A percentile compares a stretch with the other conserved stretches of the same genome.
Conservation (phyloP, 116 monocot genomes). For the Trichopus zeylanicus region DNA sequence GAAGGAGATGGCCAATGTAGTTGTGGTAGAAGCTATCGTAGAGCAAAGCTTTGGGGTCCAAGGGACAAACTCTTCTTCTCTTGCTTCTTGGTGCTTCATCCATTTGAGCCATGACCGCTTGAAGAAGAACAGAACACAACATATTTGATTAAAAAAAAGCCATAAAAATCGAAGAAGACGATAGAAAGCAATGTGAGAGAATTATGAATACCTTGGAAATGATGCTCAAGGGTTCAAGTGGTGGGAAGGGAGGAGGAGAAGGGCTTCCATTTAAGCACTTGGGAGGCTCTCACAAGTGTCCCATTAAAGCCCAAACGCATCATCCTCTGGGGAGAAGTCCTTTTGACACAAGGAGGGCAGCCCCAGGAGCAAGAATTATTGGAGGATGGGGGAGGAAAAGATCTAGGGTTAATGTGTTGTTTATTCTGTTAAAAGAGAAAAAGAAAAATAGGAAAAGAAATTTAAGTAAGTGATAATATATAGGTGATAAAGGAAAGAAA, state of each 20-base stretch:
- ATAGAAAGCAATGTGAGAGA: neutral
- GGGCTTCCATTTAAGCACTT: conserved; percentile 18
- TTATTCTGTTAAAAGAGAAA: neutral
- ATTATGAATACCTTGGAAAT: conserved; percentile 1
- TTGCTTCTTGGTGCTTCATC: conserved; percentile 8
- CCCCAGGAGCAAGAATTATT: conserved; percentile 25
- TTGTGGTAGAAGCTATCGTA: conserved; percentile 7
- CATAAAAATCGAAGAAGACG: neutral
- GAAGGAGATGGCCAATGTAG: conserved; percentile 11
- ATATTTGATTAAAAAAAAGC: neutral
- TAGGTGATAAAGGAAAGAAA: neutral
- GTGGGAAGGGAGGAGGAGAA: neutral
- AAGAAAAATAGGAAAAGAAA: neutral
- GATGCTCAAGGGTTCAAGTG: neutral
- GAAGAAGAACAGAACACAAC: neutral
- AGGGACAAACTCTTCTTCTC: conserved; percentile 12
- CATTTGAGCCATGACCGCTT: conserved; percentile 1
- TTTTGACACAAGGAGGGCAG: conserved; percentile 11
- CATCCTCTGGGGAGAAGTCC: conserved; percentile 6
- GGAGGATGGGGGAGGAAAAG: conserved; percentile 11
- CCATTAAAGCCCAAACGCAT: conserved; percentile 11
- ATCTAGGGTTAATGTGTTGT: neutral
- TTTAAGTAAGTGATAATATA: neutral
- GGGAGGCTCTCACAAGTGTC: neutral
- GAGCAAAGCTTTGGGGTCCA: neutral